Base-by-base conservation (phyloP, 1,284 basidiomycete species). In the Cystobasidium sp. region DNA sequence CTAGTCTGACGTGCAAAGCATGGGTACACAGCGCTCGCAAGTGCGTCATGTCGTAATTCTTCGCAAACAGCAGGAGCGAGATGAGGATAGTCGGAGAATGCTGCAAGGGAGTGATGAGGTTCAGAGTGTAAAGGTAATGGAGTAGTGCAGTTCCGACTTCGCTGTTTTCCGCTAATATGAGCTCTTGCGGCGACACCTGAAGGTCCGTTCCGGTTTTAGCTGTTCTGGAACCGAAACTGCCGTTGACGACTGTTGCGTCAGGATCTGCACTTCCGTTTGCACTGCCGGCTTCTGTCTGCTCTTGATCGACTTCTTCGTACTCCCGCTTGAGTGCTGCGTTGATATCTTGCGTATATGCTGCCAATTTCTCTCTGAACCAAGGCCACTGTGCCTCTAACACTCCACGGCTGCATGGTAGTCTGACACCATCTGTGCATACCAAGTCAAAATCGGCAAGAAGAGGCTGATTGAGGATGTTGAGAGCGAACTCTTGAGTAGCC, bases 91-190 rank as follows among this genome's bases (percentile, higher is more conserved):
- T 90, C 3, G 93, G 92, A 4, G 92, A 89, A 78, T 93, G 91
- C 81, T 98, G 95, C 53, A 97, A 85, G 0, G 92, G 91, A 0
- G 95, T 97, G 68, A 92, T 85, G 51, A 98, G 86, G 0, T 90
- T 88, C 68, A 90, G 86, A 0, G 93, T 89, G 84, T 98, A 97
- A 76, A 98, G 88, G 83, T 96, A 98, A 82, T 97, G 93, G 72
- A 97, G 83, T 68, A 97, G 84, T 3, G 94, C 96, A 68, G 93
- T 85, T 1, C 92, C 91, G 76, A 97, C 89, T 0, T 93, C 89
- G 78, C 93, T 94, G 0, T 93, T 90, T 81, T 97, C 94, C 0
- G 93, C 91, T 20, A 98, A 85, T 77, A 89, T 85, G 75, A 98
- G 87, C 4, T 88, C 84, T 55, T 91, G 88, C 0, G 94, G 90